A percentile compares a stretch with the other conserved stretches of the same genome.
phyloP scores from a whole-genome alignment of 306 rosid species.

The Mimosa bimucronata region DNA sequence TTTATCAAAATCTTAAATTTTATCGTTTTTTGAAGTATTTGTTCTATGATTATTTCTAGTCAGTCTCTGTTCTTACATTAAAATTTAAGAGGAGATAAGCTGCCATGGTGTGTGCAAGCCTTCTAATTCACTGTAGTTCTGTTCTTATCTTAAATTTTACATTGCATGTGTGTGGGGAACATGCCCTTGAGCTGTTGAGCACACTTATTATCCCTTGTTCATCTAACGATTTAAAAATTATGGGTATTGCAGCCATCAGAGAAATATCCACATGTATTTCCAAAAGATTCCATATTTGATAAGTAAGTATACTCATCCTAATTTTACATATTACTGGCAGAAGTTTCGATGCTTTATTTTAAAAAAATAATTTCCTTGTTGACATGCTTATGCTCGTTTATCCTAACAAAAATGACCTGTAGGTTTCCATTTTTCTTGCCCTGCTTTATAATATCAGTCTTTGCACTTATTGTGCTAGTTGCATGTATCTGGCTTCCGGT shows the following conservation, averaged over 20 bases:
- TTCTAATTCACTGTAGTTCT: background rate
- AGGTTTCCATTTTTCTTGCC: slow-evolving; percentile 56
- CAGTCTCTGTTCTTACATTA: too few species aligned
- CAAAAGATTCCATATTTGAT: slow-evolving; percentile 65
- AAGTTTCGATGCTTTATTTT: background rate
- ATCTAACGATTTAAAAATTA: slow-evolving; percentile 21
- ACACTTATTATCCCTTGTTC: slow-evolving; percentile 7
- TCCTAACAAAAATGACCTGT: slow-evolving; percentile 16
- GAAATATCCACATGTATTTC: slow-evolving; percentile 42
- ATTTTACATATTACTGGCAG: background rate
- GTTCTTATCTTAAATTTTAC: background rate
- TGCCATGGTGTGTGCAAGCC: background rate
- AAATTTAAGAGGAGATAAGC: too few species aligned
- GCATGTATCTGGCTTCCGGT: slow-evolving; percentile 55
- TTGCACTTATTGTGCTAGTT: background rate
- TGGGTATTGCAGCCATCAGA: slow-evolving; percentile 49
- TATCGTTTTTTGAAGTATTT: too few species aligned
- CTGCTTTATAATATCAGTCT: slow-evolving; percentile 4
- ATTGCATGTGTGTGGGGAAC: background rate
- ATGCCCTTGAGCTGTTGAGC: background rate
- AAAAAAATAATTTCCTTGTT: background rate
- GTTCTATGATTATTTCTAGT: too few species aligned
- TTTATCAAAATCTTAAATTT: too few species aligned
- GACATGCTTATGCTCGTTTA: slow-evolving; percentile 3
- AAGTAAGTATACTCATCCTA: slow-evolving; percentile 51